Percentiles rank a stretch among this genome's conserved stretches.
phyloP scores from a whole-genome alignment of 2,329 filamentous ascomycete genomes.

The Calonectria multiphialidica region DNA sequence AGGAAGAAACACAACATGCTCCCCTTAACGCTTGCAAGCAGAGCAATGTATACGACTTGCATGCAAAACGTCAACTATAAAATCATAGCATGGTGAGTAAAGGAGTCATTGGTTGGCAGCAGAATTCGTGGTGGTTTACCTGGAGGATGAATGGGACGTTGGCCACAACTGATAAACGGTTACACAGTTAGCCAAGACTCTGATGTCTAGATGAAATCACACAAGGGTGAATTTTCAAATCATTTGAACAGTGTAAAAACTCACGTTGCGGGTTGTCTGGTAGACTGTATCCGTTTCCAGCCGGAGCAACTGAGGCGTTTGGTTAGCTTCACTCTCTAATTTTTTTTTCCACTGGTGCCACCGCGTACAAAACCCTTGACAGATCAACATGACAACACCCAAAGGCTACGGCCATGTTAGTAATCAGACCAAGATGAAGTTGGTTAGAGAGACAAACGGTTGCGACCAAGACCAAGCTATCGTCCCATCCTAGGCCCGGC shows the following conservation, averaged over 20 bases:
- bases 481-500: constrained; percentile 49
- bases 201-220: too few relatives aligned
- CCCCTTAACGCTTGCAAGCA: constrained; percentile 41
- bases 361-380: constrained; percentile 40
- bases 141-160: constrained; percentile 45
- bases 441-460: constrained; percentile 31
- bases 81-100: background rate
- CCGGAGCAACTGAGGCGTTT: constrained; percentile 31
- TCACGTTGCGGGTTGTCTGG: constrained; percentile 31
- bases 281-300: constrained; percentile 41
- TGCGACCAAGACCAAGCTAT: constrained; percentile 44
- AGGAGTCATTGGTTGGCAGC: background rate
- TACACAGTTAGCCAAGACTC: background rate
- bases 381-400: constrained; percentile 43
- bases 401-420: constrained; percentile 37
- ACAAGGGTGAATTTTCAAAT: background rate
- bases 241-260: constrained; percentile 5
- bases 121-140: constrained; percentile 17
- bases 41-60: constrained; percentile 41
- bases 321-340: background rate
- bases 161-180: constrained; percentile 20
- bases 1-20: constrained; percentile 46
- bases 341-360: background rate
- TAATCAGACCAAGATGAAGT: too few relatives aligned
- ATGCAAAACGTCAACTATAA: constrained; percentile 41